Percentiles rank a stretch among this genome's conserved stretches.
Conservation (phyloP, 257 asterid species). For the Nyctanthes arbortristis region DNA sequence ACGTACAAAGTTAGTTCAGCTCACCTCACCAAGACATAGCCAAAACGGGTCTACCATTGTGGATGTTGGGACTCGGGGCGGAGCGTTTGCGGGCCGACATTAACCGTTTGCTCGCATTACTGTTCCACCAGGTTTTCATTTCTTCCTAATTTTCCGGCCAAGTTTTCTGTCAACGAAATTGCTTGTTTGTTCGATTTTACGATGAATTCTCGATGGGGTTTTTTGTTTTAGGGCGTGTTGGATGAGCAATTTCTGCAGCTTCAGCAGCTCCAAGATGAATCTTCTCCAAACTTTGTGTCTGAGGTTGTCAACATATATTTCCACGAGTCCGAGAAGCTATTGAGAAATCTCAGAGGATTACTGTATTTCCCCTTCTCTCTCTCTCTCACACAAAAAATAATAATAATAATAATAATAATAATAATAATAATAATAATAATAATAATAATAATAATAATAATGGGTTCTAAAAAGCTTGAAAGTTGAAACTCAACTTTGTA, state of each 20-base stretch:
- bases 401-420: too few species aligned
- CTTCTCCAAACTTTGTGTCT: conserved; percentile 85
- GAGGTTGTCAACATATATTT: conserved; percentile 87
- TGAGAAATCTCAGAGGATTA: conserved; percentile 66
- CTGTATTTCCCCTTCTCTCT: conserved; percentile 35
- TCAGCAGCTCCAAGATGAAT: conserved; percentile 84
- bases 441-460: too few species aligned
- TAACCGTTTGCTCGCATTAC: conserved; percentile 81
- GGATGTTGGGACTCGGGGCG: conserved; percentile 79
- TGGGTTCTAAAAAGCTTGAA: too few species aligned
- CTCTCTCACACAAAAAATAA: too few species aligned
- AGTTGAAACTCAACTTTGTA: too few species aligned
- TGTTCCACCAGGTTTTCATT: conserved; percentile 76
- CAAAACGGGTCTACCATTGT: conserved; percentile 98
- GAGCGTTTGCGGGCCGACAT: conserved; percentile 80
- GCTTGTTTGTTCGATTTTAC: too few species aligned
- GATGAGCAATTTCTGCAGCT: conserved; percentile 92
- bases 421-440: too few species aligned
- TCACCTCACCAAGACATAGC: too few species aligned
- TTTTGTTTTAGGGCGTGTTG: conserved; percentile 60
- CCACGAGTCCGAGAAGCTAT: conserved; percentile 85
- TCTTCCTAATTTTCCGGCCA: too few species aligned
- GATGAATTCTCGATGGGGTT: too few species aligned
- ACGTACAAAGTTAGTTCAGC: too few species aligned
- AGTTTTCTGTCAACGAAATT: too few species aligned